Conservation (phyloP, 495 filamentous ascomycete genomes). For the Staphylotrichum longicolle region DNA sequence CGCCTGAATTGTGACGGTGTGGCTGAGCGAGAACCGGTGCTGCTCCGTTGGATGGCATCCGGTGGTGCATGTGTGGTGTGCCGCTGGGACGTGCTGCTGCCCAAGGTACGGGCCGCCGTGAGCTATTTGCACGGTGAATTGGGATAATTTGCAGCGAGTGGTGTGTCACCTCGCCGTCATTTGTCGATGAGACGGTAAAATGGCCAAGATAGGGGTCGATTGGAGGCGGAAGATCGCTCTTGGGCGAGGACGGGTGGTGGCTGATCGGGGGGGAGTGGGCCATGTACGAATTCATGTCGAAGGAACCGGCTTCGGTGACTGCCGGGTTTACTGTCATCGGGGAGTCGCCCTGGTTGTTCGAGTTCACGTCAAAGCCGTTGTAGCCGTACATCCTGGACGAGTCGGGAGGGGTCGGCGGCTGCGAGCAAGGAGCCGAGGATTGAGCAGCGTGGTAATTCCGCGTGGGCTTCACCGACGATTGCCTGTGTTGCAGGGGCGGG, state of each 20-base stretch:
- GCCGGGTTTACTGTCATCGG: slow-evolving; percentile 37
- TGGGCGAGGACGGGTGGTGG: slow-evolving; percentile 35
- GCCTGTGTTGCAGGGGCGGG: slow-evolving; percentile 42
- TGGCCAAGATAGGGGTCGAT: slow-evolving; percentile 34
- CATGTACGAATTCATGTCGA: slow-evolving; percentile 35
- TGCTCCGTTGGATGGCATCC: slow-evolving; percentile 25
- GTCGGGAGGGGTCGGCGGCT: slow-evolving; percentile 45
- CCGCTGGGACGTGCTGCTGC: slow-evolving; percentile 21
- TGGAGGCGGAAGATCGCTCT: slow-evolving; percentile 33
- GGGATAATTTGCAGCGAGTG: slow-evolving; percentile 28
- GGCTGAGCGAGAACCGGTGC: slow-evolving; percentile 24
- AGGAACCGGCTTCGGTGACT: slow-evolving; percentile 28
- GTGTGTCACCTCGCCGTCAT: slow-evolving; percentile 29
- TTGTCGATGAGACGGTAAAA: slow-evolving; percentile 32
- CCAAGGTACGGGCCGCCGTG: slow-evolving; percentile 12
- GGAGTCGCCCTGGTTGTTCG: slow-evolving; percentile 37
- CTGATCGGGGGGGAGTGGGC: slow-evolving; percentile 29
- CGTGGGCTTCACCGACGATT: slow-evolving; percentile 33
- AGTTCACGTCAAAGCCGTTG: slow-evolving; percentile 32
- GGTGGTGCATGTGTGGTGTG: slow-evolving; percentile 29
- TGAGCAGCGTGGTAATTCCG: slow-evolving; percentile 35
- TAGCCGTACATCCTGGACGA: slow-evolving; percentile 43
- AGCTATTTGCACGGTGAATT: slow-evolving; percentile 23
- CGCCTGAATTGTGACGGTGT: slow-evolving; percentile 27
- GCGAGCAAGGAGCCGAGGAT: slow-evolving; percentile 32